Evolutionary conservation across 2,329 filamentous ascomycete genomes (phyloP).

Genomic region (Botrytis fragariae): DNA sequence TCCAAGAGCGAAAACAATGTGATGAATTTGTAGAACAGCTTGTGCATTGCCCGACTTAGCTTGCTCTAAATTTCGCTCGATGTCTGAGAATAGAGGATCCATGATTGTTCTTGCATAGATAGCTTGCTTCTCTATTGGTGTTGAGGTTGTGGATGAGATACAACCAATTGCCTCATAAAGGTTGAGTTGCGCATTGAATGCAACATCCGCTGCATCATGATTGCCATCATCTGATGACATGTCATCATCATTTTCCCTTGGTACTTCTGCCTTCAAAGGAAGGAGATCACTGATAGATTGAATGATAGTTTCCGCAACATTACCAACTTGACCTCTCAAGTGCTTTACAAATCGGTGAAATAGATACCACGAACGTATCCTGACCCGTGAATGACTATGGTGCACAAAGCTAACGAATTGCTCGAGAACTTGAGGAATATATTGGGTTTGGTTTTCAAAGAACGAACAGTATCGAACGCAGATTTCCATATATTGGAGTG

Average conservation of each 20-base stretch:
- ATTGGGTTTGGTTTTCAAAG: conserved; percentile 79
- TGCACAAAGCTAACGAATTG: conserved; percentile 90
- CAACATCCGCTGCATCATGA: conserved; percentile 82
- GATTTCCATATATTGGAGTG: conserved; percentile 98
- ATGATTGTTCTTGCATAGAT: conserved; percentile 84
- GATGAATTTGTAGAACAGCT: conserved; percentile 84
- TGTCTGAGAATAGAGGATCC: conserved; percentile 84
- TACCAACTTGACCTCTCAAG: conserved; percentile 77
- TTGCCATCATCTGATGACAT: conserved; percentile 95
- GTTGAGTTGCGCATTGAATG: conserved; percentile 88
- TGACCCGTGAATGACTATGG: conserved; percentile 81
- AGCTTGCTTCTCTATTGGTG: conserved; percentile 80
- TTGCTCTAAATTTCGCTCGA: conserved; percentile 72
- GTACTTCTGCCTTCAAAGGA: conserved; percentile 84
- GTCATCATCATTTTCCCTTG: conserved; percentile 74
- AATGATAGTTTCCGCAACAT: conserved; percentile 88
- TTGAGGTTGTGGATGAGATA: conserved; percentile 77
- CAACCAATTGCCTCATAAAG: conserved; percentile 93
- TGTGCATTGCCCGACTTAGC: conserved; percentile 81
- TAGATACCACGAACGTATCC: conserved; percentile 92
- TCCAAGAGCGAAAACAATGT: conserved; percentile 93
- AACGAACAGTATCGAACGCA: conserved; percentile 91
- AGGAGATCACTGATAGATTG: conserved; percentile 85
- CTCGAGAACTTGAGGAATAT: conserved; percentile 84
- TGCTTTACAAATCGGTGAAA: conserved; percentile 92